These are phyloP conservation scores for Nigrospora osmanthi DNA, from an alignment of 2,329 filamentous ascomycete genomes.

Conservation along the genomic window DNA sequence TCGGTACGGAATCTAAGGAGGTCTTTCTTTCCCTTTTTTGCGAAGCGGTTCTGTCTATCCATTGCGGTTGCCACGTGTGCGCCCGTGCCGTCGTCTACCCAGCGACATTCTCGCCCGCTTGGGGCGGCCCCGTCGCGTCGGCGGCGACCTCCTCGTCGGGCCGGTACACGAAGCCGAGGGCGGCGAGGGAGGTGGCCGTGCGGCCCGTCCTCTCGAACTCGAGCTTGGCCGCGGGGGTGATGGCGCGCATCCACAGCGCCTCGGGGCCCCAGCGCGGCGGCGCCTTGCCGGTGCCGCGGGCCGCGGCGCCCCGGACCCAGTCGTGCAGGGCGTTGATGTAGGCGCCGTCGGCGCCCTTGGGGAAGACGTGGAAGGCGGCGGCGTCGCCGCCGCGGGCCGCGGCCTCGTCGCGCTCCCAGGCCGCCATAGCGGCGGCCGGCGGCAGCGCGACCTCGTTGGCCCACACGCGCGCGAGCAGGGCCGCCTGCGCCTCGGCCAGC, in stretches of 20 bases:
- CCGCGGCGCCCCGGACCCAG: conserved; percentile 43
- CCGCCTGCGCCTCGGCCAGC: conserved; percentile 69
- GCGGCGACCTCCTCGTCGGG: background rate
- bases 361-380: conserved; percentile 38
- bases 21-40: no score
- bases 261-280: conserved; percentile 66
- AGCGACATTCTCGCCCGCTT: no score
- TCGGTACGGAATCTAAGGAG: no score
- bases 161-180: conserved; percentile 63
- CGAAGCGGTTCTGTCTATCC: no score
- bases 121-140: no score
- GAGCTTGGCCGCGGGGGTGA: conserved; percentile 62
- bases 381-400: conserved; percentile 37
- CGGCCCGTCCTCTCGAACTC: conserved; percentile 62
- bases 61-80: no score
- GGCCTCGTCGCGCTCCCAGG: conserved; percentile 61
- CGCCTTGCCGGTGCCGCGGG: conserved; percentile 45
- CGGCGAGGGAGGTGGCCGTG: conserved; percentile 55
- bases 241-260: conserved; percentile 63
- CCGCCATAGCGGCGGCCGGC: conserved; percentile 51
- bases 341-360: conserved; percentile 51
- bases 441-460: conserved; percentile 63
- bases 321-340: conserved; percentile 64
- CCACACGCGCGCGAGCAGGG: conserved; percentile 71
- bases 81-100: no score